These are phyloP conservation scores for Aspergillus sp. DNA, from an alignment of 2,329 filamentous ascomycete genomes.

Conservation along the genomic window DNA sequence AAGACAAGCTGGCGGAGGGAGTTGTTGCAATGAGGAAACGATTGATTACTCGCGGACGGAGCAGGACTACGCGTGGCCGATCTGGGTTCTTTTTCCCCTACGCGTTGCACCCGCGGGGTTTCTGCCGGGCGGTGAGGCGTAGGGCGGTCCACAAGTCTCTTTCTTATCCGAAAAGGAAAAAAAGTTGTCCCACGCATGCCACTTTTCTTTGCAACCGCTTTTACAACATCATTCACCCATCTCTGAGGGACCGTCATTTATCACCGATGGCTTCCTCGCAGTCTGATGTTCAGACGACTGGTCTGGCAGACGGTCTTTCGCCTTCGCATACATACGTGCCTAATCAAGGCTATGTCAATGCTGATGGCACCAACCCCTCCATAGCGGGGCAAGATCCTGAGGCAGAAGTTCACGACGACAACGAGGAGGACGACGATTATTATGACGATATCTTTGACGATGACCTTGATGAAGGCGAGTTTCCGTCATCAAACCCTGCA, in stretches of 20 bases:
- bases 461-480: slow-evolving; percentile 53
- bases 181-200: neutral
- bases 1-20: neutral
- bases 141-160: slow-evolving; percentile 13
- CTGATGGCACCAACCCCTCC: slow-evolving; percentile 32
- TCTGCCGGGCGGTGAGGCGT: slow-evolving; percentile 34
- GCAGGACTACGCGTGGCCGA: slow-evolving; percentile 21
- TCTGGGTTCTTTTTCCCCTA: slow-evolving; percentile 10
- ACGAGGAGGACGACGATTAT: slow-evolving; percentile 58
- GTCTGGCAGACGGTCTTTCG: slow-evolving; percentile 43
- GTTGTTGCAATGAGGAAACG: neutral
- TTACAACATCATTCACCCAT: neutral
- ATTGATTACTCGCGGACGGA: slow-evolving; percentile 13
- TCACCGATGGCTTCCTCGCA: slow-evolving; percentile 25
- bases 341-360: slow-evolving; percentile 48
- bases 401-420: slow-evolving; percentile 42
- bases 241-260: neutral
- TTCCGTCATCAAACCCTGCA: slow-evolving; percentile 55
- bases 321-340: slow-evolving; percentile 50
- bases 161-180: slow-evolving; percentile 7
- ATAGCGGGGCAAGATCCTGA: slow-evolving; percentile 31
- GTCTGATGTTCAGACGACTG: slow-evolving; percentile 16
- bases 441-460: slow-evolving; percentile 60
- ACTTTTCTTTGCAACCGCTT: slow-evolving; percentile 17
- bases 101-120: slow-evolving; percentile 30